These are phyloP conservation scores for Alternaria solani DNA, from an alignment of 2,329 filamentous ascomycete species.

Conservation along the genomic window DNA sequence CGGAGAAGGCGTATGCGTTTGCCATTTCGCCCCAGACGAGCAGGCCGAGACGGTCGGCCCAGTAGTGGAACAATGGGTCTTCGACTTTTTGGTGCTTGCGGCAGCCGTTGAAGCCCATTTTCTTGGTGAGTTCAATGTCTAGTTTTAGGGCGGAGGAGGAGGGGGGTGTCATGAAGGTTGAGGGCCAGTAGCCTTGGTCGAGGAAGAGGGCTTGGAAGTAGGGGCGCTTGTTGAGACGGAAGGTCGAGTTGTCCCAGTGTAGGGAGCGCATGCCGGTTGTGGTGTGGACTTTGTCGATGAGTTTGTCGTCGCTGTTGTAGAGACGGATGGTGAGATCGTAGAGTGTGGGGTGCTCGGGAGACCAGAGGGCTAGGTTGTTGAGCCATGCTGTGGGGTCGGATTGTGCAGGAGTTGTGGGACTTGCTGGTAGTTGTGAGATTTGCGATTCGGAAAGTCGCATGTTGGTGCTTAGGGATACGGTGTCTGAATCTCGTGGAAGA, in stretches of 20 bases:
- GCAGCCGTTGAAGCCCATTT: conserved; percentile 71
- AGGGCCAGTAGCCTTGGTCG: conserved; percentile 71
- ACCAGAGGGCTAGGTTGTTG: conserved; percentile 68
- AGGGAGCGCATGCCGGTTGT: conserved; percentile 69
- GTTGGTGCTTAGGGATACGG: conserved; percentile 57
- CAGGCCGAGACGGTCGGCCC: conserved; percentile 67
- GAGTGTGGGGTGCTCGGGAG: conserved; percentile 64
- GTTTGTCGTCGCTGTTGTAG: conserved; percentile 48
- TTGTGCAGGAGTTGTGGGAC: conserved; percentile 43
- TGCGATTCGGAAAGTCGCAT: conserved; percentile 59
- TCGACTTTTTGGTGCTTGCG: conserved; percentile 72
- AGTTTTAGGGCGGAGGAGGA: conserved; percentile 55
- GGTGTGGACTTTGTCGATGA: conserved; percentile 66
- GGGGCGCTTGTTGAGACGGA: conserved; percentile 66
- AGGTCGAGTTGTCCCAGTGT: conserved; percentile 67
- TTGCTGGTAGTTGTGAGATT: conserved; percentile 50
- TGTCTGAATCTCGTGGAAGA: conserved; percentile 61
- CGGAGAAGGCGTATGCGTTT: conserved; percentile 69
- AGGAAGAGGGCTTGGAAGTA: conserved; percentile 68
- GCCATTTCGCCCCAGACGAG: conserved; percentile 72
- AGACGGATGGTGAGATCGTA: conserved; percentile 66
- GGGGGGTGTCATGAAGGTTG: conserved; percentile 67
- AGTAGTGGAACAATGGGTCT: conserved; percentile 68
- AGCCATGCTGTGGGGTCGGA: conserved; percentile 57
- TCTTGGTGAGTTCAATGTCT: conserved; percentile 66